phyloP scores from a whole-genome alignment of 148 eudicot genomes.

The Vaccinium corymbosum region DNA sequence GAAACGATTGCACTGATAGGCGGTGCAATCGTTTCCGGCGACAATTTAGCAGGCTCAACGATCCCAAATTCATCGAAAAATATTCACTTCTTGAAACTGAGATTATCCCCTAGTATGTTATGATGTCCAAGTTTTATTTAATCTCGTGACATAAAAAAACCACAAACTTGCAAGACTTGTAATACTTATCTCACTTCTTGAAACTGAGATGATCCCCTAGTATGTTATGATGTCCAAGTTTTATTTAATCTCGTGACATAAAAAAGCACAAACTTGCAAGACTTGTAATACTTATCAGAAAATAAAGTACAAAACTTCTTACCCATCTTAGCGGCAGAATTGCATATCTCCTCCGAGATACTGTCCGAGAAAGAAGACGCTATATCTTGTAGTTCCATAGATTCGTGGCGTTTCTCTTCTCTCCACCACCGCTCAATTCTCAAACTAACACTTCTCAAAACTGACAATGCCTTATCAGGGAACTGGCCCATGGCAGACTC shows the following conservation, averaged over 20 bases:
- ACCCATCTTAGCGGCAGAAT: slow-evolving; percentile 88
- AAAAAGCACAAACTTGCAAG: not conserved
- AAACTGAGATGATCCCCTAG: not conserved
- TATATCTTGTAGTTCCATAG: slow-evolving; percentile 55
- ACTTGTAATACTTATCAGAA: not conserved
- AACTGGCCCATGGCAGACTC: slow-evolving; percentile 96
- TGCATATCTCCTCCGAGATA: slow-evolving; percentile 86
- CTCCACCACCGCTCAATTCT: slow-evolving; percentile 97
- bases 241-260: not conserved
- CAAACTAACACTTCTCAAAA: slow-evolving; percentile 83
- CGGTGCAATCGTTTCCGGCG: not conserved
- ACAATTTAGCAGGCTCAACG: not conserved
- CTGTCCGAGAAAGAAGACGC: slow-evolving; percentile 61
- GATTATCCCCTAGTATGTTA: not conserved
- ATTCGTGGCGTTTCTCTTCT: slow-evolving; percentile 72
- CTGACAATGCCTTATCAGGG: slow-evolving; percentile 88
- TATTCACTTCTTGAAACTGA: not conserved
- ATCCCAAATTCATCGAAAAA: not conserved
- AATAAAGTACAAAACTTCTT: slow-evolving; percentile 15
- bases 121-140: not conserved
- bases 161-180: not conserved
- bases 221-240: not conserved
- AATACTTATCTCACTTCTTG: not conserved
- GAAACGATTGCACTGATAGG: too few relatives aligned
- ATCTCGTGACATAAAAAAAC: not conserved